Evolutionary conservation across 2,329 filamentous ascomycete genomes (phyloP).

Genomic region (Sporothrix curviconia): DNA sequence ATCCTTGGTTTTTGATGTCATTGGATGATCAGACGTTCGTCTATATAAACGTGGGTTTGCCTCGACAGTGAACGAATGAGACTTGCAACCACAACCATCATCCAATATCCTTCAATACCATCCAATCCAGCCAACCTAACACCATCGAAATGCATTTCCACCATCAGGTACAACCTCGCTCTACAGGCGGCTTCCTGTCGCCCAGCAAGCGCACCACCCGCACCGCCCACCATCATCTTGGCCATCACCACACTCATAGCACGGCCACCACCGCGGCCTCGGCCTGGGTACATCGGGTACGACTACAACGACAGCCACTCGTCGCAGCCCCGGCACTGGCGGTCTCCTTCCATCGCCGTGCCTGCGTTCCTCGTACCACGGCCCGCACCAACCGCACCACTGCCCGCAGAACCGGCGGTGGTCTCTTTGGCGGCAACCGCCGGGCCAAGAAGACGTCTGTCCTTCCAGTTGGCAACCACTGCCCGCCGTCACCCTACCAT

Average conservation of each 20-base stretch:
- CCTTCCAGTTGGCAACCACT: constrained; percentile 28
- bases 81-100: background rate
- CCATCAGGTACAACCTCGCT: background rate
- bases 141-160: constrained; percentile 4
- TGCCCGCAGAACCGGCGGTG: constrained; percentile 3
- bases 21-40: background rate
- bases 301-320: background rate
- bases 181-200: constrained; percentile 4
- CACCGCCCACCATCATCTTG: background rate
- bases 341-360: background rate
- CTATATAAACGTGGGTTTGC: constrained; percentile 1
- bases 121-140: background rate
- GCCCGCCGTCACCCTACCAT: constrained; percentile 59
- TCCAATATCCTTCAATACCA: background rate
- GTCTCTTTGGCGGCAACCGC: constrained; percentile 7
- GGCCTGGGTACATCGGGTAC: background rate
- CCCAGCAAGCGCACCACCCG: background rate
- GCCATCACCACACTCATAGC: background rate
- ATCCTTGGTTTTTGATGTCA: constrained; percentile 4
- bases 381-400: constrained; percentile 9
- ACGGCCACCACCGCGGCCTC: background rate
- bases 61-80: background rate
- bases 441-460: background rate
- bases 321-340: background rate
- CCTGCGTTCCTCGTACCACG: background rate